Conservation (phyloP, 2,329 filamentous ascomycete species). For the Scorias spongiosa region DNA sequence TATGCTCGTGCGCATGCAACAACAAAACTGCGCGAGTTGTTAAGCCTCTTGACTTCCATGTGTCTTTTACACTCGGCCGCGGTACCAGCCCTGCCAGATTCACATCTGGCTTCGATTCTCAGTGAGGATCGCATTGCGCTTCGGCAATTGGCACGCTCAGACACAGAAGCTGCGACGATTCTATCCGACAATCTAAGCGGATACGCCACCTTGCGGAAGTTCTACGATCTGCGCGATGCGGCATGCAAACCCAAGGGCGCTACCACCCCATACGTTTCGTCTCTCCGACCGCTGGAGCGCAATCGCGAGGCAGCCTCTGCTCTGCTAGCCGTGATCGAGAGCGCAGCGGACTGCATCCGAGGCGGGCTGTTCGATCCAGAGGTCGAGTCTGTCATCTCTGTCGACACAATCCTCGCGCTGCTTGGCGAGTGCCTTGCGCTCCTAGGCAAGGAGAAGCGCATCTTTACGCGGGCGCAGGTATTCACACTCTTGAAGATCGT, state of each 20-base stretch:
- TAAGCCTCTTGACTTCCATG: conserved; percentile 75
- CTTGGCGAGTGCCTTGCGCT: conserved; percentile 74
- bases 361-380: conserved; percentile 76
- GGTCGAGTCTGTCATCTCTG: conserved; percentile 68
- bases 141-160: conserved; percentile 54
- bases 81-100: conserved; percentile 55
- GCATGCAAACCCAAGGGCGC: neutral
- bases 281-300: conserved; percentile 39
- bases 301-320: conserved; percentile 58
- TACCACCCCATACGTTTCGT: conserved; percentile 8
- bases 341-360: conserved; percentile 77
- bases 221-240: conserved; percentile 74
- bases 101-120: conserved; percentile 54
- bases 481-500: conserved; percentile 14
- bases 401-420: conserved; percentile 71
- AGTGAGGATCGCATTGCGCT: conserved; percentile 57
- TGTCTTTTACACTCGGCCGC: conserved; percentile 73
- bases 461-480: conserved; percentile 14
- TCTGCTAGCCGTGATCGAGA: conserved; percentile 69
- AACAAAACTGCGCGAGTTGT: conserved; percentile 66
- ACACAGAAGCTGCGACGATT: conserved; percentile 67
- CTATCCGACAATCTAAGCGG: conserved; percentile 77
- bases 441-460: conserved; percentile 39
- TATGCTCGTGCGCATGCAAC: conserved; percentile 72
- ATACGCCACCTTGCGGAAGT: conserved; percentile 79